Conservation (phyloP, 2,329 filamentous ascomycete species). For the Geosmithia putterillii region DNA sequence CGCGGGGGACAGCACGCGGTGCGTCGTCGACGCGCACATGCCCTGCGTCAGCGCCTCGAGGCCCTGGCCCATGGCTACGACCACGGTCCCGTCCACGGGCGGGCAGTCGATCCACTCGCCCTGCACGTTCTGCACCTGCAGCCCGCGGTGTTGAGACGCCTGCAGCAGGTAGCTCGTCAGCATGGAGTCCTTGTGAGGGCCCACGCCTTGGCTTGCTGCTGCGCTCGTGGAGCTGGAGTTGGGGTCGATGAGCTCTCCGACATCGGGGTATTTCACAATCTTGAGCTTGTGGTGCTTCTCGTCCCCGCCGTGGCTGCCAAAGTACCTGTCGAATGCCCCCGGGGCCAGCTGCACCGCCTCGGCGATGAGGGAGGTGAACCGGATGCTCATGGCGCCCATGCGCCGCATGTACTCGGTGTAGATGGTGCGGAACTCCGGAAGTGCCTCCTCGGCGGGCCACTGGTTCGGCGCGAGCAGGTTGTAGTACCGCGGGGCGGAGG, state of each 20-base stretch:
- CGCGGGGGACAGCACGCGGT: conserved; percentile 64
- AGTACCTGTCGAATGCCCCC: conserved; percentile 65
- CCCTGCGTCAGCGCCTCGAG: conserved; percentile 76
- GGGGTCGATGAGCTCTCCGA: conserved; percentile 36
- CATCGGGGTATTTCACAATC: conserved; percentile 76
- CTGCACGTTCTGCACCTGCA: conserved; percentile 71
- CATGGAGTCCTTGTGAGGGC: conserved; percentile 80
- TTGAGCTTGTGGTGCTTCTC: conserved; percentile 74
- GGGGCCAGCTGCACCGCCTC: conserved; percentile 65
- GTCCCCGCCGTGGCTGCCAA: conserved; percentile 49
- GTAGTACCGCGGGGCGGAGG: conserved; percentile 55
- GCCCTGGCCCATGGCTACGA: conserved; percentile 80
- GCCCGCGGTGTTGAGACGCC: conserved; percentile 59
- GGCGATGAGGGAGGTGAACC: conserved; percentile 70
- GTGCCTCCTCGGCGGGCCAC: conserved; percentile 54
- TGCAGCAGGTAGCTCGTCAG: conserved; percentile 72
- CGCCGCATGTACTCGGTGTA: conserved; percentile 65
- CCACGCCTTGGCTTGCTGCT: conserved; percentile 47
- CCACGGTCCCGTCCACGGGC: conserved; percentile 63
- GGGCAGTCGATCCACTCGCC: conserved; percentile 77
- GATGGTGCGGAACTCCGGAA: conserved; percentile 55
- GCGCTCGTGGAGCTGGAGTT: conserved; percentile 14
- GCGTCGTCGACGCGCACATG: conserved; percentile 72
- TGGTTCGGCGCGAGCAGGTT: conserved; percentile 69
- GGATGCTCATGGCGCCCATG: conserved; percentile 61